A percentile compares a stretch with the other conserved stretches of the same genome.
Evolutionary conservation across 2,329 filamentous ascomycete genomes (phyloP).

Genomic region (Acrocalymma vagum): DNA sequence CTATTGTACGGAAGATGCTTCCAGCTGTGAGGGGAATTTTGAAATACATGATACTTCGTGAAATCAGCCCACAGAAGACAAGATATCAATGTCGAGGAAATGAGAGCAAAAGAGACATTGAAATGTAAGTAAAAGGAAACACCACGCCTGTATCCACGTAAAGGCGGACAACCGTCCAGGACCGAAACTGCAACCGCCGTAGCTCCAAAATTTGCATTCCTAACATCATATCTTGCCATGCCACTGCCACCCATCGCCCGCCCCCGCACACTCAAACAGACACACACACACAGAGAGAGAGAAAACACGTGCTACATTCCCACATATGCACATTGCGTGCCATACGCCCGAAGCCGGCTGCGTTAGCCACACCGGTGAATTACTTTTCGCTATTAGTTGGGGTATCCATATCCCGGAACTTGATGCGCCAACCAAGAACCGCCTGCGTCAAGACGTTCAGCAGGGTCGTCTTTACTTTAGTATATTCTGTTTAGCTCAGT

Average conservation of each 20-base stretch:
- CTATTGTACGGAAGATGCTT: slow-evolving; percentile 31
- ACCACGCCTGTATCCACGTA: slow-evolving; percentile 46
- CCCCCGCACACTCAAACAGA: no score
- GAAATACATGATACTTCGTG: slow-evolving; percentile 43
- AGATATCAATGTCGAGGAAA: slow-evolving; percentile 35
- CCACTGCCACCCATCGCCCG: slow-evolving; percentile 25
- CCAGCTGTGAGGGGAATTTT: slow-evolving; percentile 30
- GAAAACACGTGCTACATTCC: no score
- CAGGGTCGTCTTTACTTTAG: slow-evolving; percentile 28
- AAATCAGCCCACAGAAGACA: slow-evolving; percentile 33
- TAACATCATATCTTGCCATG: slow-evolving; percentile 39
- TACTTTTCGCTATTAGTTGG: slow-evolving; percentile 49
- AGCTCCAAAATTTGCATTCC: slow-evolving; percentile 39
- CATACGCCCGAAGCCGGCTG: slow-evolving; percentile 30
- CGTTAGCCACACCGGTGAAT: slow-evolving; percentile 38
- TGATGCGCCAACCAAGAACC: slow-evolving; percentile 40
- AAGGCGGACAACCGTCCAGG: slow-evolving; percentile 43
- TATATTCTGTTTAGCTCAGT: slow-evolving; percentile 45
- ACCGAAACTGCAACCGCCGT: slow-evolving; percentile 32
- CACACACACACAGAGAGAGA: no score
- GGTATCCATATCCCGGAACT: slow-evolving; percentile 48
- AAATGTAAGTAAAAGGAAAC: slow-evolving; percentile 36
- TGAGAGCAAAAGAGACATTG: slow-evolving; percentile 28
- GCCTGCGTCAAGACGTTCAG: slow-evolving; percentile 32
- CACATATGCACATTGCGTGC: slow-evolving; percentile 29